Evolutionary conservation across 164 flowering plant species (phyloP), one percentile per base, ranked within the genome.

Genomic region (Aristolochia contorta): DNA sequence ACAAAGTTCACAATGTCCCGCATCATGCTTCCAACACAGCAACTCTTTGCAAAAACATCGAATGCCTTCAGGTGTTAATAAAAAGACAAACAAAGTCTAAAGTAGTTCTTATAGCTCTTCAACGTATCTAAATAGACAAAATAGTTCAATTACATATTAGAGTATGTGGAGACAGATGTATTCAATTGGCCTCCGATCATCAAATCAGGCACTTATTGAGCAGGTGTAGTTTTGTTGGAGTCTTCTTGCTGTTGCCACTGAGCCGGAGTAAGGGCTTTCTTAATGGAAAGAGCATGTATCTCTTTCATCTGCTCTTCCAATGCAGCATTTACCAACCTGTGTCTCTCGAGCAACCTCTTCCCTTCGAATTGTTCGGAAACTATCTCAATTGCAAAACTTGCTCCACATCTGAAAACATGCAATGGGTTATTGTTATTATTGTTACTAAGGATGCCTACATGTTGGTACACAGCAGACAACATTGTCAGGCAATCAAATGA

Each of bases 221-320:
- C 65, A 61, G 75, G 7, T 47, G 69, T 56, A 33, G 85, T 54
- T 56, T 65, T n/a, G n/a, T n/a, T 72, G 10, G 85, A 61, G 67
- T 77, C 84, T 56, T 75, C 79, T 60, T 81, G 87, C 32, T 78
- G 84, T 27, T 85, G 81, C 97, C 92, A 86, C 71, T 93, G 94
- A 24, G 80, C 78, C 10, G 96, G 89, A 8, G 97, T 86, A 49
- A 82, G 58, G 59, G 97, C 89, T 77, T 83, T 89, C 72, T 76
- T 82, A 16, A 93, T 88, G 12, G 97, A 93, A 51, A 93, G 90
- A 47, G 99, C 97, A 56, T 90, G 99, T 58, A 93, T 93, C n/a
- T 88, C 59, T 73, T 93, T 85, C 97, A 93, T 82, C 77, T 90
- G 96, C 67, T 90, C 92, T 48, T 61, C 84, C 61, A 90, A 60